phyloP scores from a whole-genome alignment of 208 protist species.

The Tetramitus jugosus region DNA sequence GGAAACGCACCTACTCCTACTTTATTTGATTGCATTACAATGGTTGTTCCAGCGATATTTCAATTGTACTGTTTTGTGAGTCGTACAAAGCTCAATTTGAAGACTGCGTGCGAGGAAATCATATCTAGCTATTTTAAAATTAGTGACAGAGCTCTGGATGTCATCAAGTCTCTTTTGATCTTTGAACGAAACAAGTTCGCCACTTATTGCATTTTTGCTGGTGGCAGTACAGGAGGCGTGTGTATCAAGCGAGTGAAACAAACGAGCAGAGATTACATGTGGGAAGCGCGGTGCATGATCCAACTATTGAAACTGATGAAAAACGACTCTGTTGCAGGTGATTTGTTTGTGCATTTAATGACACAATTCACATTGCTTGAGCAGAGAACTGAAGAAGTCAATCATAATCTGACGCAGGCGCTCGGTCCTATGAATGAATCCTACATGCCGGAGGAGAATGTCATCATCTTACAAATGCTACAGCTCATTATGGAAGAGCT shows the following conservation, averaged over 20 bases:
- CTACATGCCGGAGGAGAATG: background rate
- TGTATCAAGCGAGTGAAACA: background rate
- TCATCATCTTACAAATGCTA: background rate
- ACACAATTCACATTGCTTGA: background rate
- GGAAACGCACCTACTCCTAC: background rate
- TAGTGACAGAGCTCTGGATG: background rate
- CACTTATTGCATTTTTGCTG: background rate
- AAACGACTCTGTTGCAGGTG: conserved; percentile 5
- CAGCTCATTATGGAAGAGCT: background rate
- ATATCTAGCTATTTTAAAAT: conserved; percentile 17
- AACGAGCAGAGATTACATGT: background rate
- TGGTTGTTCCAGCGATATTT: background rate
- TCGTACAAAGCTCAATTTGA: background rate
- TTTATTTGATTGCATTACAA: background rate
- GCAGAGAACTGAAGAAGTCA: no score
- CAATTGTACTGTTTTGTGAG: conserved; percentile 20
- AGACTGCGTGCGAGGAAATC: conserved; percentile 12
- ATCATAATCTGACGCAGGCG: background rate
- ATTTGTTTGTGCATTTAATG: conserved; percentile 20
- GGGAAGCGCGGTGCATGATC: conserved; percentile 3
- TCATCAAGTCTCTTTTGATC: conserved; percentile 1
- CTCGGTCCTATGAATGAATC: background rate
- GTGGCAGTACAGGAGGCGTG: background rate
- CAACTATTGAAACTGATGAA: conserved; percentile 13
- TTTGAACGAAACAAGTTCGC: background rate